These are phyloP conservation scores for Mortierella sp. DNA, from an alignment of 371 early-diverging fungal genomes.

Conservation along the genomic window DNA sequence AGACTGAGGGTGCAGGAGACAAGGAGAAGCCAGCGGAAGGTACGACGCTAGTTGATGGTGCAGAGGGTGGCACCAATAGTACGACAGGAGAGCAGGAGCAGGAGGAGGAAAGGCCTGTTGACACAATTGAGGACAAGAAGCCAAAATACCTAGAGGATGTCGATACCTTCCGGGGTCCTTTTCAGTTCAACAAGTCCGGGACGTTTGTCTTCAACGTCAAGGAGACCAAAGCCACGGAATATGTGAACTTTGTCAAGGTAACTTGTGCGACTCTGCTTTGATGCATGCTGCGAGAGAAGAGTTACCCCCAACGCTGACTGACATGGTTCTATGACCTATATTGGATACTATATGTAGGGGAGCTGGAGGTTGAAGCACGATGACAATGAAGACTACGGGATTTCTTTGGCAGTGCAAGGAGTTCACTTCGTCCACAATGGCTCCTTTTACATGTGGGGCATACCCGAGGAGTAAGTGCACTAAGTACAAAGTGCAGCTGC, in stretches of 20 bases:
- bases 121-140: slow-evolving; percentile 40
- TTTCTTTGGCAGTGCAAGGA: slow-evolving; percentile 67
- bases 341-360: slow-evolving; percentile 59
- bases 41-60: background rate
- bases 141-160: slow-evolving; percentile 43
- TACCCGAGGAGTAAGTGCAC: slow-evolving; percentile 65
- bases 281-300: no score
- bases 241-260: slow-evolving; percentile 69
- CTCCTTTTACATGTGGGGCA: slow-evolving; percentile 69
- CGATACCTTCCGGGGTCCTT: slow-evolving; percentile 30
- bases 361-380: slow-evolving; percentile 67
- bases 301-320: background rate
- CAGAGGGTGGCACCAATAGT: background rate
- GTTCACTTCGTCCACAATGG: slow-evolving; percentile 70
- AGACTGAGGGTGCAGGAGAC: background rate
- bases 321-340: background rate
- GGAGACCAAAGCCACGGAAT: slow-evolving; percentile 61
- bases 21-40: background rate
- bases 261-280: no score
- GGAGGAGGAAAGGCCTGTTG: slow-evolving; percentile 14
- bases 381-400: slow-evolving; percentile 67
- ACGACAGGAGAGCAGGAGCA: background rate
- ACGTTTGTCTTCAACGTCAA: slow-evolving; percentile 66
- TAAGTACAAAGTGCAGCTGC: no score
- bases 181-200: slow-evolving; percentile 49